Base-by-base conservation (phyloP, 805 yeast genomes). In the Nakazawaea wickerhamii region DNA sequence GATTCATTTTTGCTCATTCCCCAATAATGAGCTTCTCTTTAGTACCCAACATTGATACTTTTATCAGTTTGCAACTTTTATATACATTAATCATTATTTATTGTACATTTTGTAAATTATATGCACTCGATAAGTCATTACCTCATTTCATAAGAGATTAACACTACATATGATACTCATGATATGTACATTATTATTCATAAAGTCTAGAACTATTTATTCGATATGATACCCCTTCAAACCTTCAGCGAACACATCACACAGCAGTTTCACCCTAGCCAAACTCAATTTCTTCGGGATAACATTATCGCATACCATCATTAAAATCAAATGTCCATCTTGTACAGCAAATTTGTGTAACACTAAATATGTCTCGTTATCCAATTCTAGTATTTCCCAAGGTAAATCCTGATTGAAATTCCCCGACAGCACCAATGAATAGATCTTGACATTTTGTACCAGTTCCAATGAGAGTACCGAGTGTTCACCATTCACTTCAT, bases 221-320 rank as follows among this genome's bases (percentile, higher is more conserved):
- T 36, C 31, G 25, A 35, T 11, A 20, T 19, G 9, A 22, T 38
- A 28, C 5, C 46, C 38, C 36, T 27, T 20, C 42, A 48, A 36
- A 28, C 28, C 39, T 15, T 43, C 31, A 18, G 14, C 17, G 10
- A 43, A 19, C 18, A 43, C 40, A 11, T 11, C 22, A 9, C 27
- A 19, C 38, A 52, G 33, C 10, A 39, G 40, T 5, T 48, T 55
- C 26, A 63, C 39, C 36, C 51, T 55, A 30, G 50, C 52, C 23
- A 60, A 35, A 13, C 62, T 60, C 23, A 63, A 43, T 17, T 55
- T 57, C 41, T 56, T 51, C 1, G 67, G 65, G 38, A 59, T 61
- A 4, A 45, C 36, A 5, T 38, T 17, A 14, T 51, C 55, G 30
- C 60, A 53, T 22, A 63, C 54, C 43, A 61, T 45, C 44, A 63